phyloP scores from a whole-genome alignment of 1,284 basidiomycete species.

The Tylopilus sp. region DNA sequence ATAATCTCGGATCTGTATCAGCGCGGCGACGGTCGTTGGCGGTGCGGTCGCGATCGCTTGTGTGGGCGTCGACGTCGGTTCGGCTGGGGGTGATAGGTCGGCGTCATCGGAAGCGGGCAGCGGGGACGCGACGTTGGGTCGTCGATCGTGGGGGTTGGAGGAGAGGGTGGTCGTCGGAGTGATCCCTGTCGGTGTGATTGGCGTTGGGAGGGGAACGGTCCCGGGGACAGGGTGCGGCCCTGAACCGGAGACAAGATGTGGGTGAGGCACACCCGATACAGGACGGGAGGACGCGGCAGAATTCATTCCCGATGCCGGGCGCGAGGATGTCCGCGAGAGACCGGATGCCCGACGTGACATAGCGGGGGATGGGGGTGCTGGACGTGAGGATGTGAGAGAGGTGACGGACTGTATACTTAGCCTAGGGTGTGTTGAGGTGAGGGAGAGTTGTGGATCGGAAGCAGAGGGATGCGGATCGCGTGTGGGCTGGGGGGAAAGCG shows the following conservation, averaged over 20 bases:
- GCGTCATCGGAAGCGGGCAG: background rate
- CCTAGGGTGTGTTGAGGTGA: conserved; percentile 10
- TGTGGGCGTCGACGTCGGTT: background rate
- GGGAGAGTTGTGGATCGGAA: conserved; percentile 12
- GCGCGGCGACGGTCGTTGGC: conserved; percentile 7
- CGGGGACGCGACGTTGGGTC: background rate
- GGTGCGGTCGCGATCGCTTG: background rate
- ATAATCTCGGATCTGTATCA: conserved; percentile 62
- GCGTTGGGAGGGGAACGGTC: background rate
- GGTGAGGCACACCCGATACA: conserved; percentile 7
- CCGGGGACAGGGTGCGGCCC: conserved; percentile 1
- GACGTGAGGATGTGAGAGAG: conserved; percentile 53
- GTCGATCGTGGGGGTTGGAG: conserved; percentile 1
- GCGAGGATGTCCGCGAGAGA: conserved; percentile 29
- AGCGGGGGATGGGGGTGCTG: conserved; percentile 63
- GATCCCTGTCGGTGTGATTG: conserved; percentile 7
- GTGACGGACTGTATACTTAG: conserved; percentile 25
- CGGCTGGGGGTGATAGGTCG: background rate
- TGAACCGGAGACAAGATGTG: conserved; percentile 8
- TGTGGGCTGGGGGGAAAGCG: background rate
- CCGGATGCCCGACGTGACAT: conserved; percentile 54
- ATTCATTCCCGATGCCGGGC: conserved; percentile 20
- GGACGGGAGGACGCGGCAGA: conserved; percentile 20
- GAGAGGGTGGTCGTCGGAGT: background rate
- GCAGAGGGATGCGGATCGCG: background rate